These are phyloP conservation scores for Hyaloscypha bicolor DNA, from an alignment of 495 filamentous ascomycete species.

Conservation along the genomic window DNA sequence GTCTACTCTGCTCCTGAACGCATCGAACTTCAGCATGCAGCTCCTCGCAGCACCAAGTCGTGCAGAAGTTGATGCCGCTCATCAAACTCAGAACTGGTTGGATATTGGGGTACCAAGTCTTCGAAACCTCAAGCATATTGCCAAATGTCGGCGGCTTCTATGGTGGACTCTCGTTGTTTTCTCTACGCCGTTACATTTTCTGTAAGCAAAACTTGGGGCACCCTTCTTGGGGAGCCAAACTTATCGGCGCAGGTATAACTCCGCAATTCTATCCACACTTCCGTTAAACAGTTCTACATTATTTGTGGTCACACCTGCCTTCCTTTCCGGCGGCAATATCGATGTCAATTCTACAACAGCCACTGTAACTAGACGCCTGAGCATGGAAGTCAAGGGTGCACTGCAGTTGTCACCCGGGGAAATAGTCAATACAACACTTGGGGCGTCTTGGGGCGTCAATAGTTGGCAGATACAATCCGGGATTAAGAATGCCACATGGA, in stretches of 20 bases:
- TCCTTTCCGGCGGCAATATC: slow-evolving; percentile 3
- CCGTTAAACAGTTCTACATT: slow-evolving; percentile 39
- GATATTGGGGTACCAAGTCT: slow-evolving; percentile 44
- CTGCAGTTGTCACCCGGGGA: not conserved
- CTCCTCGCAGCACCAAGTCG: slow-evolving; percentile 41
- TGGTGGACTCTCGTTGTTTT: slow-evolving; percentile 31
- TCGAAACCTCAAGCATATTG: slow-evolving; percentile 34
- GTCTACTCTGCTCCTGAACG: slow-evolving; percentile 39
- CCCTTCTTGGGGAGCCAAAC: not conserved
- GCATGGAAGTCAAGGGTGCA: not conserved
- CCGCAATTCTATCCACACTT: slow-evolving; percentile 30
- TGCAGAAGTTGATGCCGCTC: slow-evolving; percentile 41
- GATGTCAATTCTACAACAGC: not conserved
- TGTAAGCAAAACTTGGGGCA: slow-evolving; percentile 27
- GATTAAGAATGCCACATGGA: not conserved
- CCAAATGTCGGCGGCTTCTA: slow-evolving; percentile 25
- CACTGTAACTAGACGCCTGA: not conserved
- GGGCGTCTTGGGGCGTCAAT: not conserved
- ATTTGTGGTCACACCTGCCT: slow-evolving; percentile 27
- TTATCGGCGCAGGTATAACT: slow-evolving; percentile 29
- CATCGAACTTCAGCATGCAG: slow-evolving; percentile 45
- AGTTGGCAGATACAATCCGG: not conserved
- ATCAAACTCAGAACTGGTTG: slow-evolving; percentile 37
- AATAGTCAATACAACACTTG: slow-evolving; percentile 3
- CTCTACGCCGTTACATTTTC: slow-evolving; percentile 35